Conservation (phyloP, 169 alveolate species). For the Perkinsus marinus region DNA sequence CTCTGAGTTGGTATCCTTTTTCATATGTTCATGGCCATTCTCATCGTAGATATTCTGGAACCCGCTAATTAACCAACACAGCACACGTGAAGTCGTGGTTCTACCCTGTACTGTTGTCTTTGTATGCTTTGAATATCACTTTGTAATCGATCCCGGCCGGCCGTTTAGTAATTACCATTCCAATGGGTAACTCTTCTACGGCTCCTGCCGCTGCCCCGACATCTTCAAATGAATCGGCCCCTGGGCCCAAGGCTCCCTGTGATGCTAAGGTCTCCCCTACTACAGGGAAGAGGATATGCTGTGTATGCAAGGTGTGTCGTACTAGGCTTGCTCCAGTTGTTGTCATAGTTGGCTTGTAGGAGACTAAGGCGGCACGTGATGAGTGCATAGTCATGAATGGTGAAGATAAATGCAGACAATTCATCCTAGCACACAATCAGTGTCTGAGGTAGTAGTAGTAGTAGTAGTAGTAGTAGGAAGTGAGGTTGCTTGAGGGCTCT, state of each 20-base stretch:
- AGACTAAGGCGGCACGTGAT: constrained; percentile 30
- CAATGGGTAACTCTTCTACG: constrained; percentile 14
- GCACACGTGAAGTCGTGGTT: constrained; percentile 41
- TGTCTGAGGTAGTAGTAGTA: constrained; percentile 32
- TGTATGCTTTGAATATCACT: too few relatives aligned
- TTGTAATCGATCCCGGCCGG: too few relatives aligned
- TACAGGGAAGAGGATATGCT: constrained; percentile 23
- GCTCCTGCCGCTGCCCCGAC: neutral
- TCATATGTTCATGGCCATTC: constrained; percentile 39
- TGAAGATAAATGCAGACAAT: constrained; percentile 32
- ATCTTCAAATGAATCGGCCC: neutral
- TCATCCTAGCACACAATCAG: constrained; percentile 37
- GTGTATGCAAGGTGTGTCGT: constrained; percentile 12
- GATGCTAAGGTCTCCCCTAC: neutral
- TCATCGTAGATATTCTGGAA: constrained; percentile 80
- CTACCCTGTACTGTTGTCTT: too few relatives aligned
- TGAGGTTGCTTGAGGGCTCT: neutral
- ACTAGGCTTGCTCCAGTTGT: neutral
- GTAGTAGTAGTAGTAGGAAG: too few relatives aligned
- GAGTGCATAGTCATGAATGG: constrained; percentile 38
- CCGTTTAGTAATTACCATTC: neutral
- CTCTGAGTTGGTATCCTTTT: constrained; percentile 26
- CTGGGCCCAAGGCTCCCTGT: neutral
- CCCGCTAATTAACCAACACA: constrained; percentile 74
- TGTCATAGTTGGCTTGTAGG: neutral